Base-by-base conservation (phyloP, 2,329 filamentous ascomycete genomes). In the Cladophialophora exuberans region DNA sequence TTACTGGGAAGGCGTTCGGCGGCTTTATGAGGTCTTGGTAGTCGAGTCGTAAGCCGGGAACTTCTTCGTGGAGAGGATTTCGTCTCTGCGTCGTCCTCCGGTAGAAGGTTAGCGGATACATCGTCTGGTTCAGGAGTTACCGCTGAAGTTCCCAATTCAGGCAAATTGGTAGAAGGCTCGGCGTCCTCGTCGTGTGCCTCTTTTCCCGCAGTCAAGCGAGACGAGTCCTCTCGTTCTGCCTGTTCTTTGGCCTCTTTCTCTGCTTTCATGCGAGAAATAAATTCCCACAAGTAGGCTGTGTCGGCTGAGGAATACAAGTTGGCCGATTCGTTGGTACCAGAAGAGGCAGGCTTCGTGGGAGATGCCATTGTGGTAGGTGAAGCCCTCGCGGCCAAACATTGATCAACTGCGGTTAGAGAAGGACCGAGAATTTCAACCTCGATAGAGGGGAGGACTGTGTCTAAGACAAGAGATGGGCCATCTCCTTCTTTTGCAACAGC, bases 61-160 rank as follows among this genome's bases (percentile, higher is more conserved):
- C 73, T 75, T 38, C 73, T 67, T 51, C 74, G 70, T 49, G 63
- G 64, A 6, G 57, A 39, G 18, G 54, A 18, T 15, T 33, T 50
- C 17, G 28, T 10, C 5, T 62, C 56, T 10, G 36, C 13, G 18
- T 56, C 44, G 22, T 46, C 41, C 18, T 43, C 43, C 45, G 55
- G 13, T 23, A 30, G 25, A 28, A 60, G 33, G 18, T 30, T 20
- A 35, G 42, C 35, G 9, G 13, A 20, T 6, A 38, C 47, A n/a
- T 52, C 36, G 3, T 42, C 13, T 5, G 15, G 2, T 10, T 43
- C 36, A 38, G 31, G 18, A 13, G 28, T 23, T 31, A 17, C n/a
- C 7, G 22, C 10, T 23, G 35, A 23, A 13, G 4, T 20, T 35
- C 18, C 26, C 3, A 48, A 23, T 2, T 41, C 25, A 41, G 43